Conservation (phyloP, 441 rosid genomes). For the Erysimum cheiri region DNA sequence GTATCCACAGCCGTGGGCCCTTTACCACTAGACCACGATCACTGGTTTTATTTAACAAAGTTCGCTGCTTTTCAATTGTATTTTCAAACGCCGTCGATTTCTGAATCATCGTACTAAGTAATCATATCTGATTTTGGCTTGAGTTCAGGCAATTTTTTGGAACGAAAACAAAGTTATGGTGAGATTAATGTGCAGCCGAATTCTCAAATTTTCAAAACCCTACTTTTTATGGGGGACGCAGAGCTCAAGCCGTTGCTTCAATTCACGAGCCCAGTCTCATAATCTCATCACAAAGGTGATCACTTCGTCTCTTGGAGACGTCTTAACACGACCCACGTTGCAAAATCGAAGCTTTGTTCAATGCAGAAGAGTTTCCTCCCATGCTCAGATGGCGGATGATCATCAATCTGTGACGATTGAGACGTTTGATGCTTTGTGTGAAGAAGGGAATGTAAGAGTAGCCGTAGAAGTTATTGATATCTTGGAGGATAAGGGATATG, state of each 20-base stretch:
- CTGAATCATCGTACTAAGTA: no score
- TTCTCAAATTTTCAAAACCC: constrained; percentile 23
- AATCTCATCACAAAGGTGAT: constrained; percentile 3
- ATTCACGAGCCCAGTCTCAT: constrained; percentile 16
- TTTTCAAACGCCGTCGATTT: background rate
- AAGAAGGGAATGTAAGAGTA: constrained; percentile 61
- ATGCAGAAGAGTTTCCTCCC: constrained; percentile 16
- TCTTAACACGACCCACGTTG: background rate
- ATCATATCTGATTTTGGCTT: no score
- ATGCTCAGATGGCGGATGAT: constrained; percentile 6
- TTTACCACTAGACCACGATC: no score
- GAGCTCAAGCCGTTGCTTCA: constrained; percentile 23
- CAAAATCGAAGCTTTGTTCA: constrained; percentile 2
- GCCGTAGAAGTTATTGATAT: constrained; percentile 54
- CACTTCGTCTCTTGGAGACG: background rate
- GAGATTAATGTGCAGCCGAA: constrained; percentile 2
- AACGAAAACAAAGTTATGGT: background rate
- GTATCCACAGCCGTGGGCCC: no score
- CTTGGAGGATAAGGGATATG: constrained; percentile 48
- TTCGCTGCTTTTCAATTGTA: background rate
- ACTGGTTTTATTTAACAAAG: no score
- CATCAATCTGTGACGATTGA: constrained; percentile 33
- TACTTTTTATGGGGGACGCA: constrained; percentile 1
- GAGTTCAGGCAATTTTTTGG: background rate
- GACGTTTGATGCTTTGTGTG: constrained; percentile 60